phyloP scores from a whole-genome alignment of 2,329 filamentous ascomycete genomes.

The Colletotrichum chlorophyti region DNA sequence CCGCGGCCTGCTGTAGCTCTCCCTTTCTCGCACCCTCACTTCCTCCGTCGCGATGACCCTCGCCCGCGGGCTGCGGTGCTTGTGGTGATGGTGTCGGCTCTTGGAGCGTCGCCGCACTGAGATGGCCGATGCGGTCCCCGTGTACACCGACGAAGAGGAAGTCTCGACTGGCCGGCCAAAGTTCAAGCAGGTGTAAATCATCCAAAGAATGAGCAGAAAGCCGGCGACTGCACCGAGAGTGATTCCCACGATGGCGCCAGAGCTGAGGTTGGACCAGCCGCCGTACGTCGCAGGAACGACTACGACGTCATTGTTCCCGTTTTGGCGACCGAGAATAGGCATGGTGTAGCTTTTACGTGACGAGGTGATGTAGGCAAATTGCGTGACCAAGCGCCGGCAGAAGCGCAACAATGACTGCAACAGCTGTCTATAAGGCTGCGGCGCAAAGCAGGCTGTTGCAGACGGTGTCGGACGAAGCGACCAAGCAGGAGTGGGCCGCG shows the following conservation, averaged over 20 bases:
- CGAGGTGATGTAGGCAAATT: not conserved
- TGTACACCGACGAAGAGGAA: conserved; percentile 28
- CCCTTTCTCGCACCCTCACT: conserved; percentile 34
- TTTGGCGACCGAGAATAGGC: conserved; percentile 26
- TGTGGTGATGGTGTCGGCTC: conserved; percentile 16
- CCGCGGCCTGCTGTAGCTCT: conserved; percentile 13
- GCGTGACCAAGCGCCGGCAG: not conserved
- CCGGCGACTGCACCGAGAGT: conserved; percentile 54
- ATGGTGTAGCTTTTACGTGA: not conserved
- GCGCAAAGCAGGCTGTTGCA: conserved; percentile 4
- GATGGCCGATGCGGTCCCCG: conserved; percentile 32
- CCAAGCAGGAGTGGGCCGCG: not conserved
- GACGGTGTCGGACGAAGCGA: not conserved
- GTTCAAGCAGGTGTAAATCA: conserved; percentile 57
- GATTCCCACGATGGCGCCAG: conserved; percentile 51
- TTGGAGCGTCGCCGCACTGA: conserved; percentile 30
- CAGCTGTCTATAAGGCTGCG: not conserved
- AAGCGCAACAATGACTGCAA: not conserved
- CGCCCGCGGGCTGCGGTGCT: conserved; percentile 21
- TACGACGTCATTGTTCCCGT: conserved; percentile 31
- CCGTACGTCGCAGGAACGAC: conserved; percentile 45
- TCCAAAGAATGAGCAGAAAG: conserved; percentile 59
- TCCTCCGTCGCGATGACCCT: conserved; percentile 38
- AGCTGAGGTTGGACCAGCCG: conserved; percentile 41
- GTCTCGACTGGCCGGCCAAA: conserved; percentile 42